Conservation (phyloP, 2,329 filamentous ascomycete genomes). For the Trichophyton rubrum region DNA sequence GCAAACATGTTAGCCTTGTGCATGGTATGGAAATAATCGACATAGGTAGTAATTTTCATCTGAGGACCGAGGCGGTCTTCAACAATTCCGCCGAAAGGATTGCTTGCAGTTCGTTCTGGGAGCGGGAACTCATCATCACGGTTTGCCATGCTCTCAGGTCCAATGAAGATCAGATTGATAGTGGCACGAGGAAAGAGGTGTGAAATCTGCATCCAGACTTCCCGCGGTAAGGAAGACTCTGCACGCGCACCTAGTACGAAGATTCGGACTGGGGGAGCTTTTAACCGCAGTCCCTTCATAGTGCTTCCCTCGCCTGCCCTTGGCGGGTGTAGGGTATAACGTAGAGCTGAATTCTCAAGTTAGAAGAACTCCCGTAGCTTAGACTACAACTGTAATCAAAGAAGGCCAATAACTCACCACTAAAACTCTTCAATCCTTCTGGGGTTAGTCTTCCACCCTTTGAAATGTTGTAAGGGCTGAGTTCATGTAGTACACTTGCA, state of each 20-base stretch:
- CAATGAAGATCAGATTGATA: constrained; percentile 87
- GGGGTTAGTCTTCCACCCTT: constrained; percentile 62
- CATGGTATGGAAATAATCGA: constrained; percentile 95
- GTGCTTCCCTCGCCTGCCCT: constrained; percentile 59
- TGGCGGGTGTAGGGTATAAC: constrained; percentile 87
- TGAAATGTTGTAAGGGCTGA: constrained; percentile 81
- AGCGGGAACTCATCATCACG: constrained; percentile 87
- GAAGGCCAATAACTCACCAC: constrained; percentile 46
- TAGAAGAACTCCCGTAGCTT: background rate
- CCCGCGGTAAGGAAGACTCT: constrained; percentile 88
- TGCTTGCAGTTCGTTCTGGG: constrained; percentile 67
- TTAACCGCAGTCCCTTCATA: constrained; percentile 67
- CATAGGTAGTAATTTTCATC: constrained; percentile 94
- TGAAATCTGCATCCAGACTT: constrained; percentile 88
- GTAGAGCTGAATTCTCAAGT: constrained; percentile 49
- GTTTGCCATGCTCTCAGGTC: constrained; percentile 90
- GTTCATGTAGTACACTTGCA: constrained; percentile 80
- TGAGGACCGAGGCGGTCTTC: constrained; percentile 79
- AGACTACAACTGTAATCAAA: constrained; percentile 12
- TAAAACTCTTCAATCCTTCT: constrained; percentile 88
- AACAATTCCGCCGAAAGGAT: constrained; percentile 87
- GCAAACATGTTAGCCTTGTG: constrained; percentile 83
- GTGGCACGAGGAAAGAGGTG: constrained; percentile 87
- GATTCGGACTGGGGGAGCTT: constrained; percentile 76
- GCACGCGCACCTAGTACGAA: constrained; percentile 91